Evolutionary conservation across 2,329 filamentous ascomycete genomes (phyloP), one percentile per base, ranked within the genome.

Genomic region (Colletotrichum theobromicola): DNA sequence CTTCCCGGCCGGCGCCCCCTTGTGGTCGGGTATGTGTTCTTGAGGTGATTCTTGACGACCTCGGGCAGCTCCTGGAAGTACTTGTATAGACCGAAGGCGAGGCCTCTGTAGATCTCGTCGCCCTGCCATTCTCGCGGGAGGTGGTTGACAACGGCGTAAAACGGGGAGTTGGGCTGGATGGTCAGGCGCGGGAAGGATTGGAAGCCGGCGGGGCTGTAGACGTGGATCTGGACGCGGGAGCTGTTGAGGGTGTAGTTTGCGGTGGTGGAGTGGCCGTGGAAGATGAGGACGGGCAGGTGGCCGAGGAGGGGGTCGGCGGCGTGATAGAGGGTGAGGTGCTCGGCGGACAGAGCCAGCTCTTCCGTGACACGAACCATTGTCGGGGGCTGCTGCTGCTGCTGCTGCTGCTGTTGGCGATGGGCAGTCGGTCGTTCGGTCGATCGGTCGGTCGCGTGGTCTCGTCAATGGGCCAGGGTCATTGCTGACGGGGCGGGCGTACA

Each of bases 61-160:
- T 94, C 90, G 26, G 96, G 92, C 67, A 99, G 88, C 84, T 98
- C 96, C 75, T 91, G 90, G 82, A 98, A 98, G 88, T 98, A 99
- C 83, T 98, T 98, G 87, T 93, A 94, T 78, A 99, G 88, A 71
- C 95, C 95, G 84, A 98, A 98, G 62, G 96, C 97, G 70, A 99
- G 89, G 21, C 94, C 97, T 60, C 97, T 93, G 84, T 94, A 97
- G 77, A 98, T 89, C 84, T 98, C 96, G 83, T 98, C 96, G 80
- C 96, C 96, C 87, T 98, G 97, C 84, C 96, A 95, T 82, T 98
- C 96, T 81, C 95, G 93, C 55, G 97, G 95, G 57, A 99, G 90
- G 82, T 96, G 92, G 82, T 94, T 93, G 83, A 99, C 97, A 69
- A 96, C 96, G 78, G 92, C 91, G 84, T 98, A 98, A 80, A 97